A percentile compares a stretch with the other conserved stretches of the same genome.
Conservation (phyloP, 2,329 filamentous ascomycete genomes). For the Aulographum hederae region DNA sequence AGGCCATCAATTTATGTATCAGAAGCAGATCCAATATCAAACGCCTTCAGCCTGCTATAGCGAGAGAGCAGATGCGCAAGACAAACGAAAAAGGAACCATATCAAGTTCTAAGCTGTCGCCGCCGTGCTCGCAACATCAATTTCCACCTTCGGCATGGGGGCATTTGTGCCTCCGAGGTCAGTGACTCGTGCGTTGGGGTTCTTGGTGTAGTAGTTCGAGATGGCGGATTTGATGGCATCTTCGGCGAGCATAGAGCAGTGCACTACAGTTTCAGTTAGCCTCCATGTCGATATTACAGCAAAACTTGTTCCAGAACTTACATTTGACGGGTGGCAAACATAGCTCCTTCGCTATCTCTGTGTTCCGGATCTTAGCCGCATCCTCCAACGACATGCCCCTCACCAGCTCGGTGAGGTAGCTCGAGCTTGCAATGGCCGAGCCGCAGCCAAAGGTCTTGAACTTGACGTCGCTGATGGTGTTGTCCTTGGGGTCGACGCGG, state of each 20-base stretch:
- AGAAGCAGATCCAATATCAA: no score
- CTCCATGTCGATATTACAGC: slow-evolving; percentile 8
- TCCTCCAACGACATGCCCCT: slow-evolving; percentile 93
- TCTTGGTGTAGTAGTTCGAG: slow-evolving; percentile 81
- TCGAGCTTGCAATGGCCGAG: slow-evolving; percentile 83
- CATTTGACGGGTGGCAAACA: slow-evolving; percentile 76
- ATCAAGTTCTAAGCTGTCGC: neutral
- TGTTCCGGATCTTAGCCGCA: slow-evolving; percentile 83
- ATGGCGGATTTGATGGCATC: slow-evolving; percentile 88
- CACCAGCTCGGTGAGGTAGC: slow-evolving; percentile 87
- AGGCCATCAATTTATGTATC: no score
- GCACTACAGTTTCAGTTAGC: slow-evolving; percentile 32
- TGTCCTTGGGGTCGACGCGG: slow-evolving; percentile 70
- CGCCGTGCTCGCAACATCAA: slow-evolving; percentile 30
- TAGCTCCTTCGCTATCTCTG: slow-evolving; percentile 93
- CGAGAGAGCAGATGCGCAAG: no score
- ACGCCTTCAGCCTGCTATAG: no score
- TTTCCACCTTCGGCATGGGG: slow-evolving; percentile 46
- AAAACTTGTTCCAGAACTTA: slow-evolving; percentile 28
- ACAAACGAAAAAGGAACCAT: no score
- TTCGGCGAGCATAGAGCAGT: slow-evolving; percentile 85
- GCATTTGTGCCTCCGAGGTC: slow-evolving; percentile 59
- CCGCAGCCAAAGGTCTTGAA: slow-evolving; percentile 98
- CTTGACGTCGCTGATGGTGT: slow-evolving; percentile 84
- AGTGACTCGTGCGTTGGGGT: slow-evolving; percentile 56